phyloP scores from a whole-genome alignment of 2,329 filamentous ascomycete genomes.

The Sordariomycetes sp. region DNA sequence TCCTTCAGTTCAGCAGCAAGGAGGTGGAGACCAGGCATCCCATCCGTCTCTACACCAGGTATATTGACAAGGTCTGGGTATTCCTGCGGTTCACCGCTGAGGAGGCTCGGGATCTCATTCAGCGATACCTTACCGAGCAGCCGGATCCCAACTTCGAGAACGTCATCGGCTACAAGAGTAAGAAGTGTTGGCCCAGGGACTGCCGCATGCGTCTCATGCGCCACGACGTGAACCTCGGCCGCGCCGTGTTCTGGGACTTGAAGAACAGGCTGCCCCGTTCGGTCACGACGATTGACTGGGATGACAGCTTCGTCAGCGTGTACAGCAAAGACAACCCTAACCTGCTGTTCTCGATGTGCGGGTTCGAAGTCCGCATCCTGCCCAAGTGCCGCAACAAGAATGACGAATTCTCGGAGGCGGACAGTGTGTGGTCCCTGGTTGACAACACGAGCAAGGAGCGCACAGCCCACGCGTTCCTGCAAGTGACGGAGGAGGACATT shows the following conservation, averaged over 20 bases:
- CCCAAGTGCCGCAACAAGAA: slow-evolving; percentile 92
- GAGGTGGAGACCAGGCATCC: slow-evolving; percentile 88
- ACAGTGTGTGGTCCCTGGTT: slow-evolving; percentile 95
- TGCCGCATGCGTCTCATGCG: slow-evolving; percentile 97
- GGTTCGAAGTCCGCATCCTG: slow-evolving; percentile 91
- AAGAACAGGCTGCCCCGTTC: slow-evolving; percentile 93
- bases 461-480: slow-evolving; percentile 92
- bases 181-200: slow-evolving; percentile 98
- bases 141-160: slow-evolving; percentile 99
- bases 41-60: slow-evolving; percentile 92
- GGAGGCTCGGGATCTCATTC: slow-evolving; percentile 89
- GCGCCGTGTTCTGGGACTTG: slow-evolving; percentile 96
- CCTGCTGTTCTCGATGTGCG: slow-evolving; percentile 91
- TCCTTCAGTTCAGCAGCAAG: slow-evolving; percentile 89
- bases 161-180: slow-evolving; percentile 97
- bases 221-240: slow-evolving; percentile 93
- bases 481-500: slow-evolving; percentile 95
- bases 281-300: slow-evolving; percentile 96
- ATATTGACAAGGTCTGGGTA: slow-evolving; percentile 98
- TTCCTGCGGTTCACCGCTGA: slow-evolving; percentile 90
- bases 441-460: slow-evolving; percentile 95
- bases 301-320: slow-evolving; percentile 95
- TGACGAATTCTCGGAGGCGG: slow-evolving; percentile 93
- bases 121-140: slow-evolving; percentile 94
- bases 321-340: slow-evolving; percentile 98